A percentile compares a stretch with the other conserved stretches of the same genome.
phyloP scores from a whole-genome alignment of 305 asterid genomes.

The Fraxinus albicans region DNA sequence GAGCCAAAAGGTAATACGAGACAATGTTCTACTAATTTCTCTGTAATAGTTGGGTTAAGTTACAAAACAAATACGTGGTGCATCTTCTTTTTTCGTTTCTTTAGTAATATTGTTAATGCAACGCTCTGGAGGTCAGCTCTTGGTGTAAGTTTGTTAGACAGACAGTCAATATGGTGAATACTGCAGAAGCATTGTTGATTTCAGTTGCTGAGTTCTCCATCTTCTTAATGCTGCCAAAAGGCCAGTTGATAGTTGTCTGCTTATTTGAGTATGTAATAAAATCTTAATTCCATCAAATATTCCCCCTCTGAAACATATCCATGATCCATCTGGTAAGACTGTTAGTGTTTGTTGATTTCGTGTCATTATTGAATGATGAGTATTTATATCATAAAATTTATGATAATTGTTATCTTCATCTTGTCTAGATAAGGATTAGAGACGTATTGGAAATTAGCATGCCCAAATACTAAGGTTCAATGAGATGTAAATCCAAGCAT shows the following conservation, averaged over 20 bases:
- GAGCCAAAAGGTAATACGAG: background rate
- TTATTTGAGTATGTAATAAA: background rate
- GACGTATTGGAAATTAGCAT: background rate
- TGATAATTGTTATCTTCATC: background rate
- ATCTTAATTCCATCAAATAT: background rate
- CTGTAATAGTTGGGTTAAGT: background rate
- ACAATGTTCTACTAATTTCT: background rate
- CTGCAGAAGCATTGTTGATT: background rate
- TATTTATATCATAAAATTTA: background rate
- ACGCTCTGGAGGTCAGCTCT: background rate
- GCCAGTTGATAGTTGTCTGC: background rate
- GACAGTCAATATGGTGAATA: background rate
- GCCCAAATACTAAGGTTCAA: background rate
- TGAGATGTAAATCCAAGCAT: background rate
- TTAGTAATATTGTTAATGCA: background rate
- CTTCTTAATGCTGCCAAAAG: background rate
- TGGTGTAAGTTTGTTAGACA: background rate
- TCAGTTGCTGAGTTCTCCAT: background rate
- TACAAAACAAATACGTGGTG: background rate
- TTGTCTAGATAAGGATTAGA: background rate
- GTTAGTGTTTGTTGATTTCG: background rate
- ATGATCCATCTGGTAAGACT: background rate
- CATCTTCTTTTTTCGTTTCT: background rate
- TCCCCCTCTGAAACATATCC: background rate
- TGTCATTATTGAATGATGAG: background rate